Conservation (phyloP, 2,329 filamentous ascomycete genomes). For the Phyllosticta citribraziliensis region DNA sequence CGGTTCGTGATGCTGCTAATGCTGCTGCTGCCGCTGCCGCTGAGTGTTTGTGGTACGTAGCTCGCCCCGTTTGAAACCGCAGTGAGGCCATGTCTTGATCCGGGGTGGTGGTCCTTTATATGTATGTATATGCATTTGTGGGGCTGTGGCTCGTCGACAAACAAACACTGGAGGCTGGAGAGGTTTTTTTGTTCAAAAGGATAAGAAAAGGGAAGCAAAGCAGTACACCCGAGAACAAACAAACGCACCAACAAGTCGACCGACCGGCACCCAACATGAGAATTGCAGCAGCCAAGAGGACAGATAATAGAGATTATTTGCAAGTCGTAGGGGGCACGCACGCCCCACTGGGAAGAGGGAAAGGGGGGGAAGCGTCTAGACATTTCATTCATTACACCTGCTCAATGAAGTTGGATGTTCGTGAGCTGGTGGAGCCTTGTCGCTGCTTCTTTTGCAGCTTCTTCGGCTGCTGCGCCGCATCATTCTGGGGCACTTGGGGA, state of each 20-base stretch:
- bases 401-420: conserved; percentile 27
- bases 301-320: background rate
- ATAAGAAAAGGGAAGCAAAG: no score
- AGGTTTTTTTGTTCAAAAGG: background rate
- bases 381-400: conserved; percentile 20
- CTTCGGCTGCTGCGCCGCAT: conserved; percentile 27
- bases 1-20: background rate
- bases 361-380: background rate
- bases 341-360: no score
- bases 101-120: background rate
- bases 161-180: background rate
- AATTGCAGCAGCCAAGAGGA: background rate
- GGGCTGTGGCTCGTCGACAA: background rate
- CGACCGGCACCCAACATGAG: background rate
- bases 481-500: conserved; percentile 17
- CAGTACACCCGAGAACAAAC: background rate
- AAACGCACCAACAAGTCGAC: background rate
- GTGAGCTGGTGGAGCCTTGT: conserved; percentile 21
- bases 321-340: background rate
- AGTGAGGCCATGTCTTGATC: background rate
- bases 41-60: background rate
- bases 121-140: background rate
- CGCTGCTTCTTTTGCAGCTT: conserved; percentile 36
- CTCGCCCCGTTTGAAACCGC: background rate
- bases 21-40: background rate